Evolutionary conservation across 1,139 yeast genomes (phyloP), one percentile per base, ranked within the genome.

Genomic region (Sugiyamaella pinicola): DNA sequence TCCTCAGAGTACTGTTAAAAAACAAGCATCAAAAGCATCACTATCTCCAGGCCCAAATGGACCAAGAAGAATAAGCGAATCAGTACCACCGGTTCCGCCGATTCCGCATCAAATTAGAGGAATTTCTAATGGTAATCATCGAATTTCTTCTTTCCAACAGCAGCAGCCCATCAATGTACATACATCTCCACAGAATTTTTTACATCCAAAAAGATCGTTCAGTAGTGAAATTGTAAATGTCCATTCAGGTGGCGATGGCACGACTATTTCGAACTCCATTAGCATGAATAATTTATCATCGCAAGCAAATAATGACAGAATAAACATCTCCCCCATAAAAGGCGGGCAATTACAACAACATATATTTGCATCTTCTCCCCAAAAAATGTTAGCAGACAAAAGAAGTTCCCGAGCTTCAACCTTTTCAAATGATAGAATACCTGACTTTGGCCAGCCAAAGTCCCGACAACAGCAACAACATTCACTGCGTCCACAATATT

Each of bases 61-160:
- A 7, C 49, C 44, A 18, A 37, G 49, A 38, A 17, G 35, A 13
- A 12, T 46, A 3, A 41, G 42, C 3, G 43, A 38, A 21, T 24
- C 49, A 10, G 35, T 58, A 8, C 65, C 65, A 5, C 64, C 64
- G 9, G 64, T 62, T 2, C 64, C 65, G 10, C 62, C 61, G 9
- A 17, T 62, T 33, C 64, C 64, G n/a, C 58, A 54, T 10, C 64
- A 61, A 40, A 52, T 61, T n/a, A 44, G 51, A 45, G 26, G 33
- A 2, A 13, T 13, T 9, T 2, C 13, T 2, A 12, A n/a, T 17
- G 7, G 22, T 12, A 19, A 12, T 13, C 18, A 29, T 12, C 13
- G 37, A 22, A 12, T n/a, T n/a, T 29, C 37, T 12, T 13, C 35
- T 10, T 42, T 17, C 8, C 46, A 42, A 18, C 17, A 26, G 22